Base-by-base conservation (phyloP, 768 basidiomycete genomes). In the Phaffia australis region DNA sequence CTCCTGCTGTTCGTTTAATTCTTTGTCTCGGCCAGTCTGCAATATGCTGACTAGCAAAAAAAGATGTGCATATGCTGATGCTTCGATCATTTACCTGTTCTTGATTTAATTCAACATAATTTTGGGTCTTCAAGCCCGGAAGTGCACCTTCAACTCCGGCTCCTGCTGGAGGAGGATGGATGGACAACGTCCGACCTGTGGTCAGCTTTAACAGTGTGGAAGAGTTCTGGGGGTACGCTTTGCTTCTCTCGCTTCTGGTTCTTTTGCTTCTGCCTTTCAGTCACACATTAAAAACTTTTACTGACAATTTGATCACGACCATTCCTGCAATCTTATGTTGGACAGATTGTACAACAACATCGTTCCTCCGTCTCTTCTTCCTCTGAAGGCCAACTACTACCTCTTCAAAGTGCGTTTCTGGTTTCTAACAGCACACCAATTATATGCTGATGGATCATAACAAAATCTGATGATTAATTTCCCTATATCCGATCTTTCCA, bases 381-480 rank as follows among this genome's bases (percentile, higher is more conserved):
- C 91, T 49, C 85, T 85, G 77, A 97, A 95, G 79, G 90, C 92
- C n/a, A 98, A 98, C 75, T 99, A 99, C 77, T 99, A 98, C 79
- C 81, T 99, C 70, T 98, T 99, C 85, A 97, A 95, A 82, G 89
- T 86, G 61, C 57, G 83, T 78, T 60, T 27, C 9, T 50, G 16
- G 15, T n/a, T 56, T 25, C 55, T 64, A 46, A 35, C 23, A 25
- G n/a, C n/a, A 11, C 27, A 32, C 9, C 23, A 6, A 42, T 14
- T 30, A 15, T n/a, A 51, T 18, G 21, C 55, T 49, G 52, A 47
- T 60, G 23, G 25, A 46, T 15, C 11, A 21, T 14, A 56, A 16
- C 23, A n/a, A 58, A 25, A 27, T 50, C 14, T 65, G 27, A 70
- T 62, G 35, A 67, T 67, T 60, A 69, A 65, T 27, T 46, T 56